Evolutionary conservation across 805 yeast genomes (phyloP).

Genomic region (Tetrapisispora phaffii): DNA sequence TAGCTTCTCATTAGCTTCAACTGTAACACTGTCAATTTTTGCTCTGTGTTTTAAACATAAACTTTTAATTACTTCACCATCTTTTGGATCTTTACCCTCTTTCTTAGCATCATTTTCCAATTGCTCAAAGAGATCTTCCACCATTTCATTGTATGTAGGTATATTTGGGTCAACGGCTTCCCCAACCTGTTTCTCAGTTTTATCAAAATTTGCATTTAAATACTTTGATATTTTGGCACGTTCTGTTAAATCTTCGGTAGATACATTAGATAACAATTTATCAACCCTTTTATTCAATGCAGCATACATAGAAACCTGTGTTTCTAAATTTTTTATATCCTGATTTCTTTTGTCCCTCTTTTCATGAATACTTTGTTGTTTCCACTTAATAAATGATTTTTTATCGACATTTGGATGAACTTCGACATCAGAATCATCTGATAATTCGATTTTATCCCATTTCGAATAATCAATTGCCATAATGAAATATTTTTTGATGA

Average conservation of each 20-base stretch:
- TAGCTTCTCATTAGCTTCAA: conserved; percentile 56
- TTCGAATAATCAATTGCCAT: conserved; percentile 93
- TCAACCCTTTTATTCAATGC: conserved; percentile 69
- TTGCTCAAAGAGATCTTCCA: conserved; percentile 79
- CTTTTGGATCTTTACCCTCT: conserved; percentile 35
- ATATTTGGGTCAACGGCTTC: conserved; percentile 37
- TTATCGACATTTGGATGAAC: conserved; percentile 98
- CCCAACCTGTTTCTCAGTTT: conserved; percentile 43
- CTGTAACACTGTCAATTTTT: conserved; percentile 58
- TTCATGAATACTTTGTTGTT: conserved; percentile 94
- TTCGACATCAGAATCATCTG: conserved; percentile 94
- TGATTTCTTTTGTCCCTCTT: conserved; percentile 72
- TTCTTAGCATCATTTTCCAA: conserved; percentile 49
- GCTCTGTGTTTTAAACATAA: conserved; percentile 47
- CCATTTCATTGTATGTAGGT: conserved; percentile 81
- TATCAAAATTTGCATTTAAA: conserved; percentile 46
- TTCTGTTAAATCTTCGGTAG: conserved; percentile 31
- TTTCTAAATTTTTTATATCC: conserved; percentile 64
- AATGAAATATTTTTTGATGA: background rate
- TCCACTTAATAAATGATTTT: conserved; percentile 85
- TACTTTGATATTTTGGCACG: conserved; percentile 31
- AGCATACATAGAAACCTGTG: conserved; percentile 73
- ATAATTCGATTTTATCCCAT: conserved; percentile 93
- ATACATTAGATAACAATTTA: conserved; percentile 38
- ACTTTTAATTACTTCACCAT: conserved; percentile 32